Evolutionary conservation across 164 flowering plant species (phyloP), one percentile per base, ranked within the genome.

Genomic region (Magnolia sinica): DNA sequence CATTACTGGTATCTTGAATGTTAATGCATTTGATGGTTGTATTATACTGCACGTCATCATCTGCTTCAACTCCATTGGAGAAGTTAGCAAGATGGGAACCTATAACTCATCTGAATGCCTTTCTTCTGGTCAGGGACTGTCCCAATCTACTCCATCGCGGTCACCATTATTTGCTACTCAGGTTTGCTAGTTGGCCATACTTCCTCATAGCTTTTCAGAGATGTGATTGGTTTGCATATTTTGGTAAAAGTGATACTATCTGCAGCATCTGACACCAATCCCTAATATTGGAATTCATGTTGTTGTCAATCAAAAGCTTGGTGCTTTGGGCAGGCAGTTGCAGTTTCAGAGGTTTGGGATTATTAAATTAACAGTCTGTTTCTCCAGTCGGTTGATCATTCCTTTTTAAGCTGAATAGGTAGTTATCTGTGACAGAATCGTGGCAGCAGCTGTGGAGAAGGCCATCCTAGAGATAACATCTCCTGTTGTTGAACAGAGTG

Each of bases 401-500:
- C 19, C 20, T 67, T 20, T 10, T 51, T 13, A 67, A 29, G 7
- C 14, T 58, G 23, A 63, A 27, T 37, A 22, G 18, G 10, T 22
- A 73, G 6, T 59, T 70, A 18, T 76, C 49, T 81, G n/a, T 77
- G 75, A 64, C 93, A 96, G 99, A 79, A 89, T 88, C 79, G 89
- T 94, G 79, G 96, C 97, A 61, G 70, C 84, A 78, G 93, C 96
- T 10, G 89, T 96, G 93, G 98, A 96, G 78, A 88, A 92, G 84
- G 98, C 98, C 71, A 88, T 96, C 81, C 91, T 90, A 63, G 98
- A 96, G 78, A 87, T 94, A 16, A 92, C 89, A 69, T 69, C 88
- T 79, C 87, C 88, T 59, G 88, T 96, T 82, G 97, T 92, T 75
- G 90, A 88, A 77, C 94, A 96, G 22, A 96, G 99, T 88, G 96